Percentiles rank a stretch among this genome's conserved stretches.
These are phyloP conservation scores for Fonsecaea erecta DNA, from an alignment of 2,329 filamentous ascomycete species.

Conservation along the genomic window DNA sequence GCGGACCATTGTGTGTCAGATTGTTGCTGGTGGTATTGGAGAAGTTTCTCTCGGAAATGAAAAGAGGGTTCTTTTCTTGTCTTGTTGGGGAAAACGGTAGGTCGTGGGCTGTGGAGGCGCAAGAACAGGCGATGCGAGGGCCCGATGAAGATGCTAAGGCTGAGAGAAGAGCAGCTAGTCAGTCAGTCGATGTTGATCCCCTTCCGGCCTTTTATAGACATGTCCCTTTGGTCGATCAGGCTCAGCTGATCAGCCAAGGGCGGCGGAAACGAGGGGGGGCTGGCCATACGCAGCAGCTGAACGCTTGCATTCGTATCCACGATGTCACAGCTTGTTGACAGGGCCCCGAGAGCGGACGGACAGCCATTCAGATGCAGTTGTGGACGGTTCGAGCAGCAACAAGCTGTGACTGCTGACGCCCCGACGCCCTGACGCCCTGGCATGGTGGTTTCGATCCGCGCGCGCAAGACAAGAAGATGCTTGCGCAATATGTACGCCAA, in stretches of 20 bases:
- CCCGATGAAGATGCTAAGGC: not conserved
- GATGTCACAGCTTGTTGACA: not conserved
- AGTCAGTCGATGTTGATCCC: no score
- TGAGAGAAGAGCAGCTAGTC: no score
- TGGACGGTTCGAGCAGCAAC: not conserved
- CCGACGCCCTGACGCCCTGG: not conserved
- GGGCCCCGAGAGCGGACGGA: not conserved
- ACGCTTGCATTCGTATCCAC: not conserved
- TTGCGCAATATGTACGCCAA: constrained; percentile 1
- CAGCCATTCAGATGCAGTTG: not conserved
- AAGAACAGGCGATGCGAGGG: not conserved
- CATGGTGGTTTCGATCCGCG: not conserved
- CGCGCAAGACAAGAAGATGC: not conserved
- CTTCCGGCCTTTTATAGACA: not conserved
- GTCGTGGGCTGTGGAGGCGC: not conserved
- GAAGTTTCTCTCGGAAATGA: not conserved
- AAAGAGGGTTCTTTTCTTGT: not conserved
- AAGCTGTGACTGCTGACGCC: not conserved
- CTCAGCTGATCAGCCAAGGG: constrained; percentile 1
- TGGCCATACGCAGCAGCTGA: not conserved
- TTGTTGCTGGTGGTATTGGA: not conserved
- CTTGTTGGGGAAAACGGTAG: no score
- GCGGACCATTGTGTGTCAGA: not conserved
- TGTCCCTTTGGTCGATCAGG: not conserved
- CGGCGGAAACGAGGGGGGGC: not conserved